Conservation (phyloP, 2,329 filamentous ascomycete genomes). For the Fusarium pininemorale region DNA sequence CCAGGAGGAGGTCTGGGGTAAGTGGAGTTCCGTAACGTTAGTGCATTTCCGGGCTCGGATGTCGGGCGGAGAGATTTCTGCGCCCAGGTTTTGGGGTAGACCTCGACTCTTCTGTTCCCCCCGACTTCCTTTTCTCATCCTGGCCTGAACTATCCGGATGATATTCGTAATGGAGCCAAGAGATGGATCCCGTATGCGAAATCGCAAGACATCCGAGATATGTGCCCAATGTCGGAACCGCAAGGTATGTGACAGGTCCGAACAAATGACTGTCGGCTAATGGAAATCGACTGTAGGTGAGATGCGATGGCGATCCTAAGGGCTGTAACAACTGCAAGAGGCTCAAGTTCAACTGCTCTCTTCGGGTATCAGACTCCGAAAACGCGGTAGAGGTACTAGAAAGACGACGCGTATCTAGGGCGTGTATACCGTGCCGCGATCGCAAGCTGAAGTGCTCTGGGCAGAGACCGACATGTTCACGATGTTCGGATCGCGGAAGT, state of each 20-base stretch:
- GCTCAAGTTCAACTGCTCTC: constrained; percentile 11
- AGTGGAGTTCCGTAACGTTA: neutral
- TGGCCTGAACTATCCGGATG: neutral
- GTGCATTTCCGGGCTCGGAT: constrained; percentile 1
- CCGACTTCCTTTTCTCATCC: constrained; percentile 8
- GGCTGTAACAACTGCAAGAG: constrained; percentile 17
- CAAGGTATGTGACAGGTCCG: neutral
- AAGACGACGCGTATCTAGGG: constrained; percentile 8
- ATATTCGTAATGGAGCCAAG: neutral
- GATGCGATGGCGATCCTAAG: constrained; percentile 1
- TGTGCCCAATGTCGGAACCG: constrained; percentile 26
- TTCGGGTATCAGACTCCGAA: neutral
- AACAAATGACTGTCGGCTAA: neutral
- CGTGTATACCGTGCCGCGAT: constrained; percentile 10
- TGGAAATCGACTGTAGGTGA: neutral
- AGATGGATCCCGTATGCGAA: neutral
- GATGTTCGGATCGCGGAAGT: neutral
- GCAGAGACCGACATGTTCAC: neutral
- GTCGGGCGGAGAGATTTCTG: constrained; percentile 6
- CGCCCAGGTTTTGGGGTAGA: neutral
- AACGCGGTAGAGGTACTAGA: neutral
- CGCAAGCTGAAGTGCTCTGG: constrained; percentile 23
- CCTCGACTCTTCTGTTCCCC: neutral
- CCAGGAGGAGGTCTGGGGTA: constrained; percentile 7
- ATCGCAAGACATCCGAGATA: constrained; percentile 20